Base-by-base conservation (phyloP, 192 early-diverging fungal genomes). In the Irineochytrium annulatum region DNA sequence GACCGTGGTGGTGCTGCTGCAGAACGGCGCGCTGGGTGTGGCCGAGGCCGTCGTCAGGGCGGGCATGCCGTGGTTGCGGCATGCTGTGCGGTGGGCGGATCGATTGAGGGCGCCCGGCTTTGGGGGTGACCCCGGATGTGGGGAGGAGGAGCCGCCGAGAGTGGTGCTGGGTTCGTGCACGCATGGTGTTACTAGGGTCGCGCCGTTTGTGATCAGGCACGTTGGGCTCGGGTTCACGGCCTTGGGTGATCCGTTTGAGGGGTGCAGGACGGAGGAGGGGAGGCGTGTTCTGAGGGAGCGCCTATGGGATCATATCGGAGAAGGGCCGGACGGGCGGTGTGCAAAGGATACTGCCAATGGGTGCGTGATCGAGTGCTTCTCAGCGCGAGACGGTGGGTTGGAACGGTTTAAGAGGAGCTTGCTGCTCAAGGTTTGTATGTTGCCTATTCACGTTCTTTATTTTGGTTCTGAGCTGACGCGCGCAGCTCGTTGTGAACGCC, bases 401-500 rank as follows among this genome's bases (percentile, higher is more conserved):
- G 26, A 35, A 17, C 3, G 0, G 13, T 27, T 65, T 26, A 28
- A 34, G 33, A 5, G 17, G 11, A 49, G 43, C 17, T 49, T 65
- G 1, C 20, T 57, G n/a, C 8, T 59, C 20, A 65, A 49, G 46
- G 46, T n/a, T n/a, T n/a, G n/a, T 49, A 24, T 5, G 46, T 49
- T 49, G 17, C 11, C 22, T 8, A 22, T 22, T 24, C 46, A 14
- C 6, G 8, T 22, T 49, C 22, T 49, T 49, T 22, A 17, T 41
- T 8, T 49, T 6, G 26, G 26, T 24, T 24, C 8, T 22, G 17
- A 49, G 13, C 22, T 22, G 6, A 22, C 26, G 11, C 46, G 13
- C 32, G 34, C 19, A 68, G 45, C 51, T 68, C 32, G 66, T 52
- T 26, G 29, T 68, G 27, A 68, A 68, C 51, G 49, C 32, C 3